Conservation (phyloP, 805 yeast species). For the Cyberlindnera mycetangii region DNA sequence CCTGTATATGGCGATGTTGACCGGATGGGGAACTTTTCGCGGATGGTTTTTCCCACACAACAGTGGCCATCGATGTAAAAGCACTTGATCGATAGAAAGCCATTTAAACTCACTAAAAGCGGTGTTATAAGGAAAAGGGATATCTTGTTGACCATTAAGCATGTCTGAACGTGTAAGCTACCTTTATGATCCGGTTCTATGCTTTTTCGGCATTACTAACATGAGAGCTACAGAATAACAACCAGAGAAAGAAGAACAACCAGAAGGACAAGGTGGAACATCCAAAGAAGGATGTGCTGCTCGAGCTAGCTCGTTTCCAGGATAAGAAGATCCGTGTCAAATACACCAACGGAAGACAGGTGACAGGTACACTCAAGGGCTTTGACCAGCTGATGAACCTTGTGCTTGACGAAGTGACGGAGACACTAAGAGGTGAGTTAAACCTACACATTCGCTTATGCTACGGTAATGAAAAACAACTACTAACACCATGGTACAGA, state of each 20-base stretch:
- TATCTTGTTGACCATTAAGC: too few species aligned
- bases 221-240: constrained; percentile 14
- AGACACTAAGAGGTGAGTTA: constrained; percentile 52
- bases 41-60: not conserved
- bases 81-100: too few species aligned
- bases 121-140: too few species aligned
- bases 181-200: too few species aligned
- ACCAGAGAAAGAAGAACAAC: constrained; percentile 18
- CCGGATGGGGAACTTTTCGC: too few species aligned
- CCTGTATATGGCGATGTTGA: too few species aligned
- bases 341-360: constrained; percentile 80
- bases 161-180: too few species aligned
- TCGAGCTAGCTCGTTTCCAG: constrained; percentile 73
- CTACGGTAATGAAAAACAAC: too few species aligned
- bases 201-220: too few species aligned
- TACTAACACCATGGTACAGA: constrained; percentile 35
- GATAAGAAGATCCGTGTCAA: constrained; percentile 74
- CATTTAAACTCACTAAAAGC: too few species aligned
- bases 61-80: too few species aligned
- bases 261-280: constrained; percentile 46
- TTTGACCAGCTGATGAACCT: constrained; percentile 78
- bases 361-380: constrained; percentile 79
- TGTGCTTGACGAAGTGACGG: constrained; percentile 69
- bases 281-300: constrained; percentile 88
- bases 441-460: not conserved